These are phyloP conservation scores for Fusarium agapanthi DNA, from an alignment of 2,329 filamentous ascomycete genomes.

Conservation along the genomic window DNA sequence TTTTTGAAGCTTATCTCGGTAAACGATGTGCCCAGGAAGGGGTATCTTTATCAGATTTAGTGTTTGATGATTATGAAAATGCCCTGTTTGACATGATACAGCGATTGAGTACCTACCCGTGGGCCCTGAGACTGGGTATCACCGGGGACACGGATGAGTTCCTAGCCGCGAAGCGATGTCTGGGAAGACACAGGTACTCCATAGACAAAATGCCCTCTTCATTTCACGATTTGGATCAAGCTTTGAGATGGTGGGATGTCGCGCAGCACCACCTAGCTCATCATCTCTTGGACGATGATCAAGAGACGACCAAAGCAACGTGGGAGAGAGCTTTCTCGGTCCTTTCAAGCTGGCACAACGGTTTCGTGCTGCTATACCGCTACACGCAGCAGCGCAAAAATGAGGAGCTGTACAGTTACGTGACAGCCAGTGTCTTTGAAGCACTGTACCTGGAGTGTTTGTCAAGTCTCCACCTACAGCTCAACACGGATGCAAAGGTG, in stretches of 20 bases:
- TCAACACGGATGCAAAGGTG: conserved; percentile 12
- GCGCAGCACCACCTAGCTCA: conserved; percentile 25
- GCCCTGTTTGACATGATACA: conserved; percentile 34
- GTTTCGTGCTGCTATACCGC: conserved; percentile 24
- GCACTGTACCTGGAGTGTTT: conserved; percentile 31
- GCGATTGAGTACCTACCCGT: conserved; percentile 34
- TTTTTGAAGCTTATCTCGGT: conserved; percentile 31
- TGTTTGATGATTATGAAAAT: conserved; percentile 21
- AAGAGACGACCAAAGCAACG: background rate
- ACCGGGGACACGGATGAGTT: background rate
- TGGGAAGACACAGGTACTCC: conserved; percentile 12
- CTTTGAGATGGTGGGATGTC: conserved; percentile 32
- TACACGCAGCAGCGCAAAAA: conserved; percentile 3
- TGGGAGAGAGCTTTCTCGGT: conserved; percentile 18
- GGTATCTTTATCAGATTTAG: conserved; percentile 8
- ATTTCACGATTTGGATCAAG: conserved; percentile 27
- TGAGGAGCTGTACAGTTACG: conserved; percentile 12
- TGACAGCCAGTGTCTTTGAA: conserved; percentile 31
- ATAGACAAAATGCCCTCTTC: conserved; percentile 24
- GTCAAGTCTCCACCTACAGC: conserved; percentile 15
- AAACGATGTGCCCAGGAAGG: conserved; percentile 22
- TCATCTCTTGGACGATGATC: background rate
- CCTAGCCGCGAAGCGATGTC: background rate
- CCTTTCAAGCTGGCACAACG: conserved; percentile 28
- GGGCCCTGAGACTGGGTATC: conserved; percentile 26